These are phyloP conservation scores for Dalechampia spathulata DNA, from an alignment of 441 rosid genomes.

Conservation along the genomic window DNA sequence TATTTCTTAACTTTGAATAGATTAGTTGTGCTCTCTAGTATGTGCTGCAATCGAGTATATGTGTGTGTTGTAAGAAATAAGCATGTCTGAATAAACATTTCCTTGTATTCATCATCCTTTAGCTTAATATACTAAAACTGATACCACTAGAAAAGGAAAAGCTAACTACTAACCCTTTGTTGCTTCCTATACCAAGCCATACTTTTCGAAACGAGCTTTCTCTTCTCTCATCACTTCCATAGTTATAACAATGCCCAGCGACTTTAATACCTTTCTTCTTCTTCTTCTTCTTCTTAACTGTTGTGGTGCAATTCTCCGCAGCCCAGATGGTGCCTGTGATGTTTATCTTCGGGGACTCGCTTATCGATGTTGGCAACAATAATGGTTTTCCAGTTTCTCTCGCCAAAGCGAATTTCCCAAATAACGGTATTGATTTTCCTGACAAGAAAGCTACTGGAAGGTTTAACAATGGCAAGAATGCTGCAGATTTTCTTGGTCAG, in stretches of 20 bases:
- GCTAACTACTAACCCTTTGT: background rate
- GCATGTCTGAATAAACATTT: too few species aligned
- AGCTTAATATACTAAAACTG: too few species aligned
- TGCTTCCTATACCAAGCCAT: background rate
- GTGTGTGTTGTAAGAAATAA: too few species aligned
- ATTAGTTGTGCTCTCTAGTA: too few species aligned
- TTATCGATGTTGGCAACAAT: slow-evolving; percentile 47
- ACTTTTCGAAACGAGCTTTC: background rate
- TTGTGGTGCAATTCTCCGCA: background rate
- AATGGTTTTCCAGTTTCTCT: slow-evolving; percentile 28
- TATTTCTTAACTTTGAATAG: too few species aligned
- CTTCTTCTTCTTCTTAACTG: background rate
- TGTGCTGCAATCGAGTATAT: too few species aligned
- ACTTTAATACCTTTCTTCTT: background rate
- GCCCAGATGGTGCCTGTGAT: slow-evolving; percentile 32
- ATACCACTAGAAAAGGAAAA: too few species aligned
- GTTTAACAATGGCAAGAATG: slow-evolving; percentile 41
- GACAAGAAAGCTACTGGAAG: slow-evolving; percentile 35
- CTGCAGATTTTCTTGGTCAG: slow-evolving; percentile 37
- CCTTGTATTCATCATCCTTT: too few species aligned
- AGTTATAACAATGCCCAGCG: slow-evolving; percentile 5
- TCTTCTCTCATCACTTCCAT: background rate
- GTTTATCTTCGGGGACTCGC: slow-evolving; percentile 43
- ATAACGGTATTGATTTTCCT: slow-evolving; percentile 40
- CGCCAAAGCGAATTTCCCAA: slow-evolving; percentile 37